A percentile compares a stretch with the other conserved stretches of the same genome.
Evolutionary conservation across 805 yeast species (phyloP).

Genomic region (Saturnispora sekii): DNA sequence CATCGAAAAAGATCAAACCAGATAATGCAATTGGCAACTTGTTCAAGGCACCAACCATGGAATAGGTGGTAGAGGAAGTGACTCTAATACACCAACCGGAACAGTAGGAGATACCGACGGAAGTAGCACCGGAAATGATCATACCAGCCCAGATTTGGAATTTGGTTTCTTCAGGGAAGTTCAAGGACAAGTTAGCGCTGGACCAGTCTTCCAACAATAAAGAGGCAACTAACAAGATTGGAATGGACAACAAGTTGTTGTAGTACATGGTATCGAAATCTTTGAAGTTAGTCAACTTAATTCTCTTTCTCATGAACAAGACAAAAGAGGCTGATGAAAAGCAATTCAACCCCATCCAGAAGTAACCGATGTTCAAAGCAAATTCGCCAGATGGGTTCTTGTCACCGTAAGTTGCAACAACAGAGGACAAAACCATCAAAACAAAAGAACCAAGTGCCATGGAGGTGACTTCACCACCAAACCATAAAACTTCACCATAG

Average conservation of each 20-base stretch:
- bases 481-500: slow-evolving; percentile 96
- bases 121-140: slow-evolving; percentile 87
- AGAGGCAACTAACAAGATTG: slow-evolving; percentile 71
- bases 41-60: slow-evolving; percentile 99
- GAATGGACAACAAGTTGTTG: slow-evolving; percentile 90
- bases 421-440: slow-evolving; percentile 91
- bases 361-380: slow-evolving; percentile 63
- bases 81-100: slow-evolving; percentile 99
- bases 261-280: slow-evolving; percentile 98
- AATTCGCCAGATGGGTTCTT: slow-evolving; percentile 31
- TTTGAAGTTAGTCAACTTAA: slow-evolving; percentile 91
- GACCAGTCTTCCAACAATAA: slow-evolving; percentile 91
- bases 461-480: slow-evolving; percentile 83
- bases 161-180: slow-evolving; percentile 71
- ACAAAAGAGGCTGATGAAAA: slow-evolving; percentile 90
- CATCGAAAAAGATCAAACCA: slow-evolving; percentile 90
- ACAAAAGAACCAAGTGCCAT: slow-evolving; percentile 85
- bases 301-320: slow-evolving; percentile 92
- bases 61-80: slow-evolving; percentile 95
- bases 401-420: slow-evolving; percentile 85
- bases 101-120: slow-evolving; percentile 96
- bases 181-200: slow-evolving; percentile 55
- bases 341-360: slow-evolving; percentile 97
- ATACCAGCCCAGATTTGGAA: slow-evolving; percentile 65
- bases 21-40: slow-evolving; percentile 95